Conservation (phyloP, 352 stramenopile species). For the Phytophthora chlamydospora region DNA sequence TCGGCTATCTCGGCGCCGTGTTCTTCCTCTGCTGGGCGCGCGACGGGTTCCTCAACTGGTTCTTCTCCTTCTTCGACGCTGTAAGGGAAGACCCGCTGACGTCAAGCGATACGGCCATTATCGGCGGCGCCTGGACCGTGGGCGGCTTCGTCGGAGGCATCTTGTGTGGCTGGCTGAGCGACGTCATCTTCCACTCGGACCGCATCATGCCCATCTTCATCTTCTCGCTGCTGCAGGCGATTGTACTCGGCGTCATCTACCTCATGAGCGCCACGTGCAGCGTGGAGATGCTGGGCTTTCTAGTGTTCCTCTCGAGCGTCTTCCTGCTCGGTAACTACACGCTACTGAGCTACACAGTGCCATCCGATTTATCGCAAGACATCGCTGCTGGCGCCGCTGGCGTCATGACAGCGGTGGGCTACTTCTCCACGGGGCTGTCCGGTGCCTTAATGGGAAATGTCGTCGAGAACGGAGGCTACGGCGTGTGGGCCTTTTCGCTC, state of each 20-base stretch:
- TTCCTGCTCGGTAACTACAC: constrained; percentile 72
- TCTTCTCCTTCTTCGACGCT: constrained; percentile 70
- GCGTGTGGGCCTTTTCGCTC: constrained; percentile 55
- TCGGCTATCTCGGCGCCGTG: constrained; percentile 58
- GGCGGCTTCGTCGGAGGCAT: constrained; percentile 66
- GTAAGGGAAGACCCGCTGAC: constrained; percentile 47
- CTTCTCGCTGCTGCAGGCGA: constrained; percentile 60
- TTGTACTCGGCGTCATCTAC: constrained; percentile 51
- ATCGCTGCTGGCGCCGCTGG: constrained; percentile 58
- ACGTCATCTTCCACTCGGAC: constrained; percentile 65
- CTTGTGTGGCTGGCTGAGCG: constrained; percentile 65
- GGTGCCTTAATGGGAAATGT: constrained; percentile 50
- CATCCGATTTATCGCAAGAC: constrained; percentile 60
- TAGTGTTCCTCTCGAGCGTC: constrained; percentile 64
- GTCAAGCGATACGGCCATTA: constrained; percentile 52
- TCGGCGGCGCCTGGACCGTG: constrained; percentile 67
- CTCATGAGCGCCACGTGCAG: constrained; percentile 52
- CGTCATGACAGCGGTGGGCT: constrained; percentile 60
- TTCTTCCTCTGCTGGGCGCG: constrained; percentile 70
- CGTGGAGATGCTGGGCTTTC: constrained; percentile 40
- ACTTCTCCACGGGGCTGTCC: constrained; percentile 52
- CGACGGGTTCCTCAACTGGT: constrained; percentile 72
- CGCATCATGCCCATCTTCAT: constrained; percentile 67
- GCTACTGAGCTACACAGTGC: constrained; percentile 65
- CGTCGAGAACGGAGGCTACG: constrained; percentile 38